phyloP scores from a whole-genome alignment of 73 alveolate genomes.

The Paramecium bursaria region DNA sequence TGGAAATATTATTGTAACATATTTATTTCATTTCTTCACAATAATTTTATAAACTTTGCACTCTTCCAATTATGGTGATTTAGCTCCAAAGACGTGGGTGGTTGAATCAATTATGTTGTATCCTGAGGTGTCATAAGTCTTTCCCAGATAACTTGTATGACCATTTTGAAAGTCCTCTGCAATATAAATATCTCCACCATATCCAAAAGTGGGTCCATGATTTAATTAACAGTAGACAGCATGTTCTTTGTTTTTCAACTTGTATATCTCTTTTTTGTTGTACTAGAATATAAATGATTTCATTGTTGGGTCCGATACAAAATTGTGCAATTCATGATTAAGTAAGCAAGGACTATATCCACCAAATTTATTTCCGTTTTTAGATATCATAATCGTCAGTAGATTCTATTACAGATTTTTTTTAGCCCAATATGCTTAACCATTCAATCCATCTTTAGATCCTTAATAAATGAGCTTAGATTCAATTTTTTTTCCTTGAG shows the following conservation, averaged over 20 bases:
- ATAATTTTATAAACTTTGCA: too few relatives aligned
- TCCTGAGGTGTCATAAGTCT: too few relatives aligned
- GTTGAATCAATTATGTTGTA: background rate
- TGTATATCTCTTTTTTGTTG: constrained; percentile 1
- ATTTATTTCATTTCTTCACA: too few relatives aligned
- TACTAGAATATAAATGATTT: constrained; percentile 20
- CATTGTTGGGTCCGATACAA: background rate
- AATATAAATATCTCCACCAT: constrained; percentile 72
- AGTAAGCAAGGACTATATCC: constrained; percentile 44
- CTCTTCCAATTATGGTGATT: constrained; percentile 15
- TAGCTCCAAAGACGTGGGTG: constrained; percentile 12
- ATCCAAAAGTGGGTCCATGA: constrained; percentile 78
- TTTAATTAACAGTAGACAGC: constrained; percentile 70
- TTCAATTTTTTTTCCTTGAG: too few relatives aligned
- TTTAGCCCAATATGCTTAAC: too few relatives aligned
- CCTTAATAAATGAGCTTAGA: too few relatives aligned
- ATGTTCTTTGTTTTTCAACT: too few relatives aligned
- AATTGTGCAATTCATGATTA: background rate
- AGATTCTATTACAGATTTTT: too few relatives aligned
- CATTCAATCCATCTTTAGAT: too few relatives aligned
- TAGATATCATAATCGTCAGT: too few relatives aligned
- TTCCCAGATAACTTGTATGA: background rate
- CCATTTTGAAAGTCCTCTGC: background rate
- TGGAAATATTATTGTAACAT: too few relatives aligned
- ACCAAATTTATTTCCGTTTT: too few relatives aligned